phyloP scores from a whole-genome alignment of 441 rosid species.

The Syzygium syzygioides region DNA sequence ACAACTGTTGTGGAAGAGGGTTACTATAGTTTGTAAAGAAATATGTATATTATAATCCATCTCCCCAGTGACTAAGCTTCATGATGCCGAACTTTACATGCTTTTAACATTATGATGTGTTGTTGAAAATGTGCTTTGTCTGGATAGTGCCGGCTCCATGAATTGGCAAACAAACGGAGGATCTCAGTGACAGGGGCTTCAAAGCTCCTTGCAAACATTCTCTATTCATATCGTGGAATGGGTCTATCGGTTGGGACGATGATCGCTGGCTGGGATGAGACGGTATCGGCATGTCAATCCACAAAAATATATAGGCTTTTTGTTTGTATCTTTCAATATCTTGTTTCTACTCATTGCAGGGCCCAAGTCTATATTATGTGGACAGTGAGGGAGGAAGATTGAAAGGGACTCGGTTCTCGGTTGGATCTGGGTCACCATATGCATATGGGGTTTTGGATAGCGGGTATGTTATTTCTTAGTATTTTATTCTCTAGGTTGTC shows the following conservation, averaged over 20 bases:
- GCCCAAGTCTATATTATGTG: constrained; percentile 95
- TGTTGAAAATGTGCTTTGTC: constrained; percentile 11
- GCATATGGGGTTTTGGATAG: constrained; percentile 95
- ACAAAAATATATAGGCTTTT: not conserved
- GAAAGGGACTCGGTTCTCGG: constrained; percentile 91
- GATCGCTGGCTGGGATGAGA: constrained; percentile 99
- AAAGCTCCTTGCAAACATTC: constrained; percentile 92
- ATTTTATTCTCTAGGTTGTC: not conserved
- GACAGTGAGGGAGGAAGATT: constrained; percentile 99
- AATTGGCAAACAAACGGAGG: constrained; percentile 95
- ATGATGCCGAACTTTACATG: not conserved
- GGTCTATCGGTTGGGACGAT: constrained; percentile 96
- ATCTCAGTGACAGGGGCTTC: constrained; percentile 98
- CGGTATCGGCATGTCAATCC: constrained; percentile 31
- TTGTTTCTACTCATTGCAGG: constrained; percentile 35
- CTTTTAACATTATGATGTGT: constrained; percentile 1
- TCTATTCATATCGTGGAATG: constrained; percentile 96
- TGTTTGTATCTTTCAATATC: not conserved
- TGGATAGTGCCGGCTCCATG: constrained; percentile 87
- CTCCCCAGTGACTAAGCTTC: not conserved
- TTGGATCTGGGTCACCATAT: constrained; percentile 98
- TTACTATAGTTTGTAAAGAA: not conserved
- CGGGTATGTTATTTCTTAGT: constrained; percentile 48
- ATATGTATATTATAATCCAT: not conserved
- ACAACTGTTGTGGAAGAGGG: not conserved